Percentiles rank a stretch among this genome's conserved stretches.
phyloP scores from a whole-genome alignment of 441 rosid genomes.

The Croton laevigatus region DNA sequence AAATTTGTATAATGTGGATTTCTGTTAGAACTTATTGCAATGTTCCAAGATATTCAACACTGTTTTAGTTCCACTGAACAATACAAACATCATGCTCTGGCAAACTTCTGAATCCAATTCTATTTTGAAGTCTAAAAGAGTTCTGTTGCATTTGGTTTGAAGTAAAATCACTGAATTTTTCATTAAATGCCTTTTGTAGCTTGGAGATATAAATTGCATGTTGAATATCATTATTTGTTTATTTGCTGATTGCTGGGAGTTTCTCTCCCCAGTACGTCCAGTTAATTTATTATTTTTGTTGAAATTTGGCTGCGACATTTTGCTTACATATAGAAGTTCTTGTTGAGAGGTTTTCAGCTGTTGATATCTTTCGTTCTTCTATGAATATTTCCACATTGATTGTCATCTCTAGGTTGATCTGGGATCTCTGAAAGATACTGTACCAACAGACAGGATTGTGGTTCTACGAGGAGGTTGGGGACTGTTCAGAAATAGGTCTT shows the following conservation, averaged over 20 bases:
- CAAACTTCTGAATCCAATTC: neutral
- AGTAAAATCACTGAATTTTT: neutral
- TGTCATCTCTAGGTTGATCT: slow-evolving; percentile 61
- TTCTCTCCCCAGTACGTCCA: neutral
- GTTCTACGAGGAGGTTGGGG: slow-evolving; percentile 77
- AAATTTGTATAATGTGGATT: neutral
- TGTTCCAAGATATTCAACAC: neutral
- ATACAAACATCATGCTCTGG: no score
- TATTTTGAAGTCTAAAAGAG: neutral
- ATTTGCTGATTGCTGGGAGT: neutral
- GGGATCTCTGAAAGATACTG: slow-evolving; percentile 82
- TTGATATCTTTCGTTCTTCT: slow-evolving; percentile 1
- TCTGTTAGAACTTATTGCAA: neutral
- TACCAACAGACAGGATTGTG: slow-evolving; percentile 79
- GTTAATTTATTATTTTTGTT: neutral
- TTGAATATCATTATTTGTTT: slow-evolving; percentile 5
- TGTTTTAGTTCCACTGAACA: neutral
- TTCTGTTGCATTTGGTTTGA: neutral
- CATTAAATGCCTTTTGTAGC: neutral
- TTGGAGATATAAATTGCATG: neutral
- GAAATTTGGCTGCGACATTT: slow-evolving; percentile 7
- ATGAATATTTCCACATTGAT: slow-evolving; percentile 23
- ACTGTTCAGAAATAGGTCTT: slow-evolving; percentile 58
- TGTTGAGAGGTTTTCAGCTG: neutral
- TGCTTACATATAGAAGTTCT: neutral